Percentiles rank a stretch among this genome's conserved stretches.
These are phyloP conservation scores for Penicillium pancosmium DNA, from an alignment of 495 filamentous ascomycete species.

Conservation along the genomic window DNA sequence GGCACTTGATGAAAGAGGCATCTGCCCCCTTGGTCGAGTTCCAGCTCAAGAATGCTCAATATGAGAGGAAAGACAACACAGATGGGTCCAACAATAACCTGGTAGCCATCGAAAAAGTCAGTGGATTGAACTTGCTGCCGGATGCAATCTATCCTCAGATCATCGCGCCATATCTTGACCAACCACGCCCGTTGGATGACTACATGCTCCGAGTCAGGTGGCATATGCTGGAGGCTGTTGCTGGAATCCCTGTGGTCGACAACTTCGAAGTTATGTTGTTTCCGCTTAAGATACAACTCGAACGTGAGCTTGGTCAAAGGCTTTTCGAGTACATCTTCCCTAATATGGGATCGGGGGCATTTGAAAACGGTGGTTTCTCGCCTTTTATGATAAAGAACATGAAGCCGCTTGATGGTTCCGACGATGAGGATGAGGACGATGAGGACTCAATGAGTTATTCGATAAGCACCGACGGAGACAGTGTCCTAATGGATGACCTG, in stretches of 20 bases:
- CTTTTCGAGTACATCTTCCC: constrained; percentile 99
- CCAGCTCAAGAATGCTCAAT: constrained; percentile 84
- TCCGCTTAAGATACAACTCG: constrained; percentile 91
- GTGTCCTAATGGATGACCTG: constrained; percentile 39
- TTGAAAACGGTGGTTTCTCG: constrained; percentile 68
- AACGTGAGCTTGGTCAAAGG: constrained; percentile 88
- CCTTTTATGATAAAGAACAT: constrained; percentile 84
- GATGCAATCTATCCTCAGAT: constrained; percentile 95
- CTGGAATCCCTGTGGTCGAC: constrained; percentile 95
- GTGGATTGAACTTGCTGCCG: constrained; percentile 84
- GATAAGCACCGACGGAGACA: constrained; percentile 31
- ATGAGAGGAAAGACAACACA: constrained; percentile 91
- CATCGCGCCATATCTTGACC: constrained; percentile 83
- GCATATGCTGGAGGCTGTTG: constrained; percentile 98
- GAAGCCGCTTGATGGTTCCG: constrained; percentile 56
- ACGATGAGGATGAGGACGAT: constrained; percentile 53
- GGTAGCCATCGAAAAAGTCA: constrained; percentile 80
- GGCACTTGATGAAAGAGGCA: constrained; percentile 88
- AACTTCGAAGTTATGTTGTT: constrained; percentile 95
- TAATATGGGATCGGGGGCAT: constrained; percentile 61
- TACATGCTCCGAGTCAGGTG: constrained; percentile 93
- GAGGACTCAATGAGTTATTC: constrained; percentile 32
- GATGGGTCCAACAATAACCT: constrained; percentile 95
- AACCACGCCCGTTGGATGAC: constrained; percentile 56
- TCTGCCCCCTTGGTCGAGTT: constrained; percentile 92